These are phyloP conservation scores for Magnolia sinica DNA, from an alignment of 164 flowering plant species.

Conservation along the genomic window DNA sequence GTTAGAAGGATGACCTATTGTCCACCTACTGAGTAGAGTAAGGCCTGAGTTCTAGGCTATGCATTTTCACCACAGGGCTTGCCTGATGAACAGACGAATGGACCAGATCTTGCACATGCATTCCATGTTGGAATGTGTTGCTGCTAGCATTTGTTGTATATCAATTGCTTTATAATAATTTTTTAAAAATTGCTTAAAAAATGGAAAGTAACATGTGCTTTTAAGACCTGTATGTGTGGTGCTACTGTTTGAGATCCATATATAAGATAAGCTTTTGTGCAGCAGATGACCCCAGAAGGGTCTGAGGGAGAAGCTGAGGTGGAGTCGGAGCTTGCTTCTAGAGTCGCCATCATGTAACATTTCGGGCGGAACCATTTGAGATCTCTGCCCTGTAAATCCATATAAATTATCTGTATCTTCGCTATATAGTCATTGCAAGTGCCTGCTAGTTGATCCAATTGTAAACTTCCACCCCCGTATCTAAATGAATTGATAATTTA, in stretches of 20 bases:
- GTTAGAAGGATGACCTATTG: too few relatives aligned
- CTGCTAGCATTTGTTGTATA: not conserved
- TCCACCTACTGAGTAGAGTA: too few relatives aligned
- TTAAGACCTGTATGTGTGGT: not conserved
- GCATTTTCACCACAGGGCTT: too few relatives aligned
- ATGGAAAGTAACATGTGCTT: not conserved
- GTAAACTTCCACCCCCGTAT: not conserved
- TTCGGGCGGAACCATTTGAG: conserved; percentile 7
- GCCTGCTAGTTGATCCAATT: not conserved
- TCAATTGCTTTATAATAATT: not conserved
- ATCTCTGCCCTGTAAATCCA: conserved; percentile 25
- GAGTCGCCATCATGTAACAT: conserved; percentile 59
- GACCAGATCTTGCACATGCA: not conserved
- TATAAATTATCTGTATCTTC: not conserved
- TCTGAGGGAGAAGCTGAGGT: conserved; percentile 51
- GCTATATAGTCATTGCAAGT: not conserved
- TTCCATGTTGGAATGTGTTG: not conserved
- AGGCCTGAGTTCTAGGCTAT: too few relatives aligned
- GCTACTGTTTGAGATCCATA: not conserved
- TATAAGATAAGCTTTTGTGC: conserved; percentile 5
- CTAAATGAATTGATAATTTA: not conserved
- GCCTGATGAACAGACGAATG: too few relatives aligned
- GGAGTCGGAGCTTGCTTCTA: conserved; percentile 55
- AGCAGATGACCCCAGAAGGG: conserved; percentile 27
- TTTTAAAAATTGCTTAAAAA: not conserved